Conservation (phyloP, 495 filamentous ascomycete species). For the Aspergillus campestris region DNA sequence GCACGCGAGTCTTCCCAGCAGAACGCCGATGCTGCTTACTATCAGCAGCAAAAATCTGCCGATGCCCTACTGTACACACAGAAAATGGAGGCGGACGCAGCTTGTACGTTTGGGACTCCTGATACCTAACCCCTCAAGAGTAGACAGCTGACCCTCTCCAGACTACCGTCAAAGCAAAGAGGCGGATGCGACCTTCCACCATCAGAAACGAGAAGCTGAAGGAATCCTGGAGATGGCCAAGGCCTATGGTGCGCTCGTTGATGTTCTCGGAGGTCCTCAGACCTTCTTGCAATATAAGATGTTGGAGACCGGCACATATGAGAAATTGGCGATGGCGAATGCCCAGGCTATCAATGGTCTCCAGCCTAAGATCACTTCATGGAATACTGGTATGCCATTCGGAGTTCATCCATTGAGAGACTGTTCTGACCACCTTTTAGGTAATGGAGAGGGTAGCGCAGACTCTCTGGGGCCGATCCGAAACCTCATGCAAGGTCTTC, state of each 20-base stretch:
- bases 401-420: neutral
- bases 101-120: conserved; percentile 14
- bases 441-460: conserved; percentile 18
- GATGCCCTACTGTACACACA: conserved; percentile 51
- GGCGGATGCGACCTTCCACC: conserved; percentile 54
- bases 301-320: conserved; percentile 30
- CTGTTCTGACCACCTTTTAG: conserved; percentile 14
- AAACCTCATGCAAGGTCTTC: conserved; percentile 65
- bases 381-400: conserved; percentile 60
- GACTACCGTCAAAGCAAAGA: conserved; percentile 40
- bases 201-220: conserved; percentile 62
- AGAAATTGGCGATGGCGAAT: conserved; percentile 31
- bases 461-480: conserved; percentile 43
- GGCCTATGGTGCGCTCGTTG: conserved; percentile 59
- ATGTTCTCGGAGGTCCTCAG: conserved; percentile 66
- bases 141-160: conserved; percentile 10
- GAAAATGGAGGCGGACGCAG: conserved; percentile 49
- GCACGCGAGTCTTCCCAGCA: conserved; percentile 63
- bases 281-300: conserved; percentile 68
- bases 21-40: conserved; percentile 56
- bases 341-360: conserved; percentile 65
- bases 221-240: conserved; percentile 67
- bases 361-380: conserved; percentile 79
- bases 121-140: conserved; percentile 30
- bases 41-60: conserved; percentile 37